These are phyloP conservation scores for Diaporthe longicolla DNA, from an alignment of 2,329 filamentous ascomycete species.

Conservation along the genomic window DNA sequence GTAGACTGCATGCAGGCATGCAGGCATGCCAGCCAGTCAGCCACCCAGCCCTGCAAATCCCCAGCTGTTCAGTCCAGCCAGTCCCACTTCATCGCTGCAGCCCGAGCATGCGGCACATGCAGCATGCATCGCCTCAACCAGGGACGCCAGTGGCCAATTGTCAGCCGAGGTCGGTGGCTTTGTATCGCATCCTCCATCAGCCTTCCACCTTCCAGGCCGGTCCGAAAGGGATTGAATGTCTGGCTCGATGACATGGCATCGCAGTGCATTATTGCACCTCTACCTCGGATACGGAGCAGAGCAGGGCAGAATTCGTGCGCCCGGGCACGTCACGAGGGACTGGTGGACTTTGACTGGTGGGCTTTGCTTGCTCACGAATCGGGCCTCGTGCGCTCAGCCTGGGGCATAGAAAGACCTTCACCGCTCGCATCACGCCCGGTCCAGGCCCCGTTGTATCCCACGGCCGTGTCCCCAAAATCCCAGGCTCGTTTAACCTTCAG, in stretches of 20 bases:
- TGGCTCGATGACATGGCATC: background rate
- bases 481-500: conserved; percentile 38
- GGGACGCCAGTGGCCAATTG: conserved; percentile 34
- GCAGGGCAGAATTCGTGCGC: background rate
- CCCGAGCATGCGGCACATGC: conserved; percentile 37
- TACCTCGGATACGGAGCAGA: background rate
- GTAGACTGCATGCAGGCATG: conserved; percentile 7
- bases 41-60: conserved; percentile 27
- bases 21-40: conserved; percentile 23
- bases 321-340: background rate
- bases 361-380: background rate
- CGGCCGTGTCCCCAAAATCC: conserved; percentile 30
- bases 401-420: background rate
- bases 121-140: conserved; percentile 34
- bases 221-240: conserved; percentile 9
- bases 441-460: conserved; percentile 34
- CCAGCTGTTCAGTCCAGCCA: conserved; percentile 24
- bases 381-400: conserved; percentile 10
- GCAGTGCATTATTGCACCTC: background rate
- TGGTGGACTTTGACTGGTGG: background rate
- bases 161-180: conserved; percentile 29
- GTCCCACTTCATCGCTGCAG: conserved; percentile 33
- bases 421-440: conserved; percentile 23
- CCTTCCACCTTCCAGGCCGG: conserved; percentile 22
- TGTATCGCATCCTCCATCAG: conserved; percentile 30